Percentiles rank a stretch among this genome's conserved stretches.
Evolutionary conservation across 306 rosid species (phyloP).

Genomic region (Corylus heterophylla): DNA sequence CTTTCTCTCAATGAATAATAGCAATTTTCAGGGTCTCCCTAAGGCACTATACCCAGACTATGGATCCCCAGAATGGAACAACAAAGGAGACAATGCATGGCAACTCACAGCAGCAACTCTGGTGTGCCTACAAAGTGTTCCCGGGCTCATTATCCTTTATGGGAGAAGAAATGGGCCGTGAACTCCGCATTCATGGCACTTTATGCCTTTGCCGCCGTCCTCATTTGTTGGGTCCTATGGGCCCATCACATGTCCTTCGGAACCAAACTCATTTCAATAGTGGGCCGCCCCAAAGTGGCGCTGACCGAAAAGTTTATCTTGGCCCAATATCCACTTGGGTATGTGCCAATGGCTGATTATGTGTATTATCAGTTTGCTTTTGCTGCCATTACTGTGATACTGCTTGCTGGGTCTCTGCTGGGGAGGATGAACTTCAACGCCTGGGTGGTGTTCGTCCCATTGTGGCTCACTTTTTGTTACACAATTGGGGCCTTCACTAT

Average conservation of each 20-base stretch:
- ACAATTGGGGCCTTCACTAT: conserved; percentile 66
- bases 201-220: conserved; percentile 52
- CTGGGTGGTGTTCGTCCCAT: conserved; percentile 78
- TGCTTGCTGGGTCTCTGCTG: conserved; percentile 72
- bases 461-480: conserved; percentile 68
- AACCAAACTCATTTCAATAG: background rate
- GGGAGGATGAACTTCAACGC: conserved; percentile 78
- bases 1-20: conserved; percentile 25
- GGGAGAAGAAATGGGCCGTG: conserved; percentile 73
- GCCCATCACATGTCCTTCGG: conserved; percentile 74
- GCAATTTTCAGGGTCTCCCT: background rate
- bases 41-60: conserved; percentile 12
- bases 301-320: conserved; percentile 37
- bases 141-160: conserved; percentile 61
- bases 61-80: conserved; percentile 48
- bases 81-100: conserved; percentile 79
- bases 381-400: conserved; percentile 75
- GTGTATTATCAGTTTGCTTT: conserved; percentile 68
- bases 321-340: background rate
- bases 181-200: conserved; percentile 76
- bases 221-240: conserved; percentile 75
- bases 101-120: conserved; percentile 60
- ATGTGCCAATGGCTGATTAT: conserved; percentile 59
- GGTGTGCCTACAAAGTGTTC: conserved; percentile 68
- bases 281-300: conserved; percentile 50